Evolutionary conservation across 2,329 filamentous ascomycete species (phyloP), one percentile per base, ranked within the genome.

Genomic region (Hortaea werneckii): DNA sequence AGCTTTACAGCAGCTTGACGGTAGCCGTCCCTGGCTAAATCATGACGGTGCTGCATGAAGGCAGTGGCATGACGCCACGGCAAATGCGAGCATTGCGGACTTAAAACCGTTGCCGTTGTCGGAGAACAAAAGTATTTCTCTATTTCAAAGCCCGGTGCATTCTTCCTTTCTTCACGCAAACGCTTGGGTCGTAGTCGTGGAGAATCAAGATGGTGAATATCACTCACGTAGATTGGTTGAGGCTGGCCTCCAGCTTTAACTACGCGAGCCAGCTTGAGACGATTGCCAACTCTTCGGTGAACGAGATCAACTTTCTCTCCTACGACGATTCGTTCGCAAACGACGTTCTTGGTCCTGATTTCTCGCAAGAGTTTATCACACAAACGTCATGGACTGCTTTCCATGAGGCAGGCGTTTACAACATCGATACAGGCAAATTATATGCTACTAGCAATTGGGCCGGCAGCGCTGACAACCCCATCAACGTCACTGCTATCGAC

Each of bases 391-490:
- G 53, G 46, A 46, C 56, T 28, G 60, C 61, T n/a, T 64, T 64
- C 45, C 69, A 72, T 54, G 69, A 72, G 51, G 58, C 59, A 9
- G 62, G 62, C 27, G 55, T 63, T 12, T 65, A 63, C 50, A 58
- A 62, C 44, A 51, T 51, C 13, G 54, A 50, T 2, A 65, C 61
- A 1, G 65, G 69, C 44, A 64, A 64, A 32, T 49, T 72, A 6
- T 71, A 71, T 42, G 63, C 69, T 10, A 67, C 68, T 1, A 65
- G 61, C 46, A 71, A 71, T 50, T 71, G 58, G 54, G 50, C 49
- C 3, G 55, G 56, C 32, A 48, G 40, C 27, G 47, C 61, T 41
- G 47, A 54, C 37, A 60, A 63, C 45, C 62, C 61, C 1, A 59
- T 65, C 54, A 64, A 64, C 43, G 52, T 65, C 39, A 65, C 63